Conservation (phyloP, 1,284 basidiomycete species). For the Sanghuangporus weigelae region DNA sequence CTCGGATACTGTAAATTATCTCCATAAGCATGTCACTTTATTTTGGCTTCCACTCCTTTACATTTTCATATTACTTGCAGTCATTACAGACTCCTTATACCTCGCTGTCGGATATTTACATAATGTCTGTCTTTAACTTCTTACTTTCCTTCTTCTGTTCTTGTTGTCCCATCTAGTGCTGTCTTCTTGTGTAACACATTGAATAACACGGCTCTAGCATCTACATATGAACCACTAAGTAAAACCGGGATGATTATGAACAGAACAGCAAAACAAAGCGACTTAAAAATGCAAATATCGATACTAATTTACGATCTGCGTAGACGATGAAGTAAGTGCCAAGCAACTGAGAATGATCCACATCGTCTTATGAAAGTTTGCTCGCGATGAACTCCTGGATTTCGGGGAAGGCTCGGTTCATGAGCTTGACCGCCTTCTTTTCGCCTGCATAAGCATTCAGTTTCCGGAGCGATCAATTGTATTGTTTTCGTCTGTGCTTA, state of each 20-base stretch:
- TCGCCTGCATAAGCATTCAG: constrained; percentile 38
- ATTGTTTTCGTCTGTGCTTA: constrained; percentile 25
- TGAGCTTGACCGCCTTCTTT: constrained; percentile 53
- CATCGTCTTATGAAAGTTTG: background rate
- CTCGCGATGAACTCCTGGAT: constrained; percentile 47
- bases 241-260: background rate
- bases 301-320: background rate
- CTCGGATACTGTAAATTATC: background rate
- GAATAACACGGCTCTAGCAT: background rate
- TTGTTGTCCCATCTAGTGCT: constrained; percentile 2
- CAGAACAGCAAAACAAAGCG: background rate
- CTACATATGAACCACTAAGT: background rate
- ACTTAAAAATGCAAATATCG: background rate
- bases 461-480: background rate
- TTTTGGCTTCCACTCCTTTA: background rate
- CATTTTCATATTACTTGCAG: background rate
- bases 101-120: background rate
- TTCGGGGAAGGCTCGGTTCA: constrained; percentile 54
- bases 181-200: background rate
- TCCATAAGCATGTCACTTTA: background rate
- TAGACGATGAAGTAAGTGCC: background rate
- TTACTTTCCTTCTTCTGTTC: background rate
- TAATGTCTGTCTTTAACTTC: background rate
- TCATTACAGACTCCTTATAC: constrained; percentile 1
- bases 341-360: background rate